Percentiles rank a stretch among this genome's conserved stretches.
Conservation (phyloP, 768 basidiomycete species). For the Hirschioporus abietinus region DNA sequence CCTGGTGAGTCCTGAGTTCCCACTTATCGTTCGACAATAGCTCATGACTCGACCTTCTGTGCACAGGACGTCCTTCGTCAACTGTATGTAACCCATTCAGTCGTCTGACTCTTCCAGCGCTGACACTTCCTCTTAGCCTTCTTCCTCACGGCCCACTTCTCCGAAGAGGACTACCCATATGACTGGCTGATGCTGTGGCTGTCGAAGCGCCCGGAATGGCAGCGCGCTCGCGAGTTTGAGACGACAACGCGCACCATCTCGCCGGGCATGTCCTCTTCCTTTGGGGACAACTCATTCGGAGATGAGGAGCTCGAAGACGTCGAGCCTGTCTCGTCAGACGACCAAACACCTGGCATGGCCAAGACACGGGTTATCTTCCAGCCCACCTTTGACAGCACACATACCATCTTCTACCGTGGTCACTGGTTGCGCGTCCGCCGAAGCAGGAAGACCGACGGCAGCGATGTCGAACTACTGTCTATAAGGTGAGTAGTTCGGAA, state of each 20-base stretch:
- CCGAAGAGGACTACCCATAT: slow-evolving; percentile 85
- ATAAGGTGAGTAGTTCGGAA: slow-evolving; percentile 49
- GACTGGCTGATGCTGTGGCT: slow-evolving; percentile 93
- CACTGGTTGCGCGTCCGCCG: slow-evolving; percentile 80
- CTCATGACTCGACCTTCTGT: slow-evolving; percentile 13
- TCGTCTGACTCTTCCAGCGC: slow-evolving; percentile 14
- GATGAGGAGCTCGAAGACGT: slow-evolving; percentile 51
- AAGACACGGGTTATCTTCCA: slow-evolving; percentile 85
- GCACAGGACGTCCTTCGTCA: slow-evolving; percentile 76
- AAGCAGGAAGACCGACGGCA: slow-evolving; percentile 62
- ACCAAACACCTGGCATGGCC: slow-evolving; percentile 42
- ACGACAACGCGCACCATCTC: slow-evolving; percentile 74
- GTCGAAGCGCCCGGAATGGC: slow-evolving; percentile 81
- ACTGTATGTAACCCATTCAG: slow-evolving; percentile 50
- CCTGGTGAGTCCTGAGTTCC: slow-evolving; percentile 46
- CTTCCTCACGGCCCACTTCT: slow-evolving; percentile 88
- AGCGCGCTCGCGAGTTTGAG: slow-evolving; percentile 84
- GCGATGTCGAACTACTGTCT: slow-evolving; percentile 66
- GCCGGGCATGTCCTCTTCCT: slow-evolving; percentile 47
- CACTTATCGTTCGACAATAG: slow-evolving; percentile 10
- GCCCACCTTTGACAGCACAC: slow-evolving; percentile 82
- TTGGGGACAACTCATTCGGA: slow-evolving; percentile 51
- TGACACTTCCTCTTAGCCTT: slow-evolving; percentile 43
- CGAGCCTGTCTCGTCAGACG: slow-evolving; percentile 22
- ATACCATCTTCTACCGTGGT: slow-evolving; percentile 81